A percentile compares a stretch with the other conserved stretches of the same genome.
These are phyloP conservation scores for Phlyctochytrium planicorne DNA, from an alignment of 192 early-diverging fungal species.

Conservation along the genomic window DNA sequence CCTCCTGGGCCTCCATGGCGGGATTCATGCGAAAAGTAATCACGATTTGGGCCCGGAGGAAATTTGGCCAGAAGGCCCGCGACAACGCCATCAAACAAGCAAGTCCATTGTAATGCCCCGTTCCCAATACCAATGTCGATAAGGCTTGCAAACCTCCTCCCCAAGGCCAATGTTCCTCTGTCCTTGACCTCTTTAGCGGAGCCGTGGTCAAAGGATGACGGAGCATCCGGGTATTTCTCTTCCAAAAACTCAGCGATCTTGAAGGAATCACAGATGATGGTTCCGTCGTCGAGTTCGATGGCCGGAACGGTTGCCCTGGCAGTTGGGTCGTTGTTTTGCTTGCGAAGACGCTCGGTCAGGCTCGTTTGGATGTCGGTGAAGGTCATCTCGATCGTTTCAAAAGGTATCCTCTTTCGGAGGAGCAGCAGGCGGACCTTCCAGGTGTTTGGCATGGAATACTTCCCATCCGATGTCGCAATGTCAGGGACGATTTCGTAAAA, in stretches of 20 bases:
- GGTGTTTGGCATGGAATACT: conserved; percentile 20
- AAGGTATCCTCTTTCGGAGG: conserved; percentile 27
- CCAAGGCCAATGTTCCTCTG: background rate
- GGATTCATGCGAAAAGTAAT: conserved; percentile 27
- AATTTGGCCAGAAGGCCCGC: background rate
- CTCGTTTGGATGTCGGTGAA: conserved; percentile 10
- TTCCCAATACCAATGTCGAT: conserved; percentile 27
- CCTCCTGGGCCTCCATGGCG: conserved; percentile 15
- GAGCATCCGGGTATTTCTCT: conserved; percentile 50
- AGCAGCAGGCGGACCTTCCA: conserved; percentile 32
- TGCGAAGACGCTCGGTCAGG: background rate
- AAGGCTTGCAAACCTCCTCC: conserved; percentile 27
- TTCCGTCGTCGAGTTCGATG: conserved; percentile 24
- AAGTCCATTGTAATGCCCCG: conserved; percentile 31
- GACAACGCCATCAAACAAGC: conserved; percentile 29
- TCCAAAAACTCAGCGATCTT: conserved; percentile 62
- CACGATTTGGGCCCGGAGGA: conserved; percentile 14
- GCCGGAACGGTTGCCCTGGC: conserved; percentile 17
- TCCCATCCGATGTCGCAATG: background rate
- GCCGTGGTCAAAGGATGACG: conserved; percentile 31
- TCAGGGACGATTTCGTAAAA: background rate
- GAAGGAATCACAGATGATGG: conserved; percentile 47
- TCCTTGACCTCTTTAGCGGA: background rate
- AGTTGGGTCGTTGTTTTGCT: no score
- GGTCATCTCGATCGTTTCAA: conserved; percentile 17